Conservation (phyloP, 495 filamentous ascomycete species). For the Aspergillus coremiiformis region DNA sequence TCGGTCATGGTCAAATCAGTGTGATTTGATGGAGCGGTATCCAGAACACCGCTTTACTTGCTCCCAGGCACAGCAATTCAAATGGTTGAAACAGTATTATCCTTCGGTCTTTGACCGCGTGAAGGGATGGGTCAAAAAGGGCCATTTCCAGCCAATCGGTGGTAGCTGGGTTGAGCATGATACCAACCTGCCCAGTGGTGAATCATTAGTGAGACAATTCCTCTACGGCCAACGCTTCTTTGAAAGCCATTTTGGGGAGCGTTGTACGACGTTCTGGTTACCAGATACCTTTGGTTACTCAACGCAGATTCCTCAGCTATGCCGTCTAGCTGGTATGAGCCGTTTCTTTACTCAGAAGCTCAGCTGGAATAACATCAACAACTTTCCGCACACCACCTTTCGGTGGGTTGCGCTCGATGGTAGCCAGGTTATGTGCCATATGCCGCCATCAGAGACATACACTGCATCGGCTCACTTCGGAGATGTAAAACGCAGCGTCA, state of each 20-base stretch:
- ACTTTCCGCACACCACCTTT: constrained; percentile 96
- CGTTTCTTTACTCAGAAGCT: constrained; percentile 97
- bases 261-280: constrained; percentile 89
- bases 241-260: constrained; percentile 83
- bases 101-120: constrained; percentile 83
- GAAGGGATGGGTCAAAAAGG: constrained; percentile 81
- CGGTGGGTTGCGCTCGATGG: constrained; percentile 95
- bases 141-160: constrained; percentile 87
- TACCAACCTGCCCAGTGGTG: constrained; percentile 92
- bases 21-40: constrained; percentile 87
- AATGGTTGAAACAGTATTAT: constrained; percentile 89
- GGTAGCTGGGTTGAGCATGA: constrained; percentile 99
- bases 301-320: constrained; percentile 86
- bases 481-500: constrained; percentile 82
- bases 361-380: constrained; percentile 97
- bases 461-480: constrained; percentile 93
- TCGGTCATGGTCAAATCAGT: constrained; percentile 93
- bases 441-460: constrained; percentile 91
- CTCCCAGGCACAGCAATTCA: constrained; percentile 94
- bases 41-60: constrained; percentile 87
- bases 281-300: constrained; percentile 98
- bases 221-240: constrained; percentile 91
- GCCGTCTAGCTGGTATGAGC: constrained; percentile 84
- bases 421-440: constrained; percentile 94
- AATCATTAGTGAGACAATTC: constrained; percentile 93